Conservation (phyloP, 371 early-diverging fungal species). For the Apophysomyces sp. region DNA sequence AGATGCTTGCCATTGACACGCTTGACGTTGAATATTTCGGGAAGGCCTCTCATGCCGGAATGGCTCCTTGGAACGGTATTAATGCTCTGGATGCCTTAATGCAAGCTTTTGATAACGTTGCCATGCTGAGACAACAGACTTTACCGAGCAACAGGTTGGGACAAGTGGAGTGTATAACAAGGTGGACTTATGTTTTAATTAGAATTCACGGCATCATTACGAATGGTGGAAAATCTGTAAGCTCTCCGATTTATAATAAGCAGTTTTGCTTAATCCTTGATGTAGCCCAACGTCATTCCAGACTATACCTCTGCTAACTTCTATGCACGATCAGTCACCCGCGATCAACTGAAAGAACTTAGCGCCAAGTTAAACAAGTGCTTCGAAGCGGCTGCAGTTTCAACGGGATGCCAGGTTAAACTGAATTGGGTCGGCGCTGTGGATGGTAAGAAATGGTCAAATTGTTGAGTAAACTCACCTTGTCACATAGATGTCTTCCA, state of each 20-base stretch:
- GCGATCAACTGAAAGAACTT: slow-evolving; percentile 40
- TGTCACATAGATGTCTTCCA: slow-evolving; percentile 37
- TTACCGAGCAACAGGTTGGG: slow-evolving; percentile 49
- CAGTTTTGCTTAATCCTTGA: not conserved
- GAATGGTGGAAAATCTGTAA: slow-evolving; percentile 64
- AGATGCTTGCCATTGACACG: slow-evolving; percentile 43
- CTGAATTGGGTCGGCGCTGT: slow-evolving; percentile 82
- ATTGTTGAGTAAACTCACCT: not conserved
- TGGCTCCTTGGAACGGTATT: slow-evolving; percentile 61
- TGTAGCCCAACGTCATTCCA: slow-evolving; percentile 45
- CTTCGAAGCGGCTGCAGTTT: slow-evolving; percentile 59
- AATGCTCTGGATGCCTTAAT: slow-evolving; percentile 77
- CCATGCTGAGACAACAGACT: slow-evolving; percentile 71
- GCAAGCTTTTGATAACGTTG: slow-evolving; percentile 57
- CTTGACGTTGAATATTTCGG: slow-evolving; percentile 62
- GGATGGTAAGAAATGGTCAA: slow-evolving; percentile 51
- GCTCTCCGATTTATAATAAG: slow-evolving; percentile 8
- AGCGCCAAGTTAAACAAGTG: slow-evolving; percentile 38
- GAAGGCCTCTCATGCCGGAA: slow-evolving; percentile 59
- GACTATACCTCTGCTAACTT: slow-evolving; percentile 49
- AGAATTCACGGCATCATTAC: slow-evolving; percentile 76
- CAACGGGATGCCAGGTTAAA: slow-evolving; percentile 66
- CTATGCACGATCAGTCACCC: slow-evolving; percentile 47
- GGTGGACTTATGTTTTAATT: not conserved
- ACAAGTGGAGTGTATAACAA: not conserved